A percentile compares a stretch with the other conserved stretches of the same genome.
phyloP scores from a whole-genome alignment of 768 basidiomycete species.

The Tylopilus subfusipes region DNA sequence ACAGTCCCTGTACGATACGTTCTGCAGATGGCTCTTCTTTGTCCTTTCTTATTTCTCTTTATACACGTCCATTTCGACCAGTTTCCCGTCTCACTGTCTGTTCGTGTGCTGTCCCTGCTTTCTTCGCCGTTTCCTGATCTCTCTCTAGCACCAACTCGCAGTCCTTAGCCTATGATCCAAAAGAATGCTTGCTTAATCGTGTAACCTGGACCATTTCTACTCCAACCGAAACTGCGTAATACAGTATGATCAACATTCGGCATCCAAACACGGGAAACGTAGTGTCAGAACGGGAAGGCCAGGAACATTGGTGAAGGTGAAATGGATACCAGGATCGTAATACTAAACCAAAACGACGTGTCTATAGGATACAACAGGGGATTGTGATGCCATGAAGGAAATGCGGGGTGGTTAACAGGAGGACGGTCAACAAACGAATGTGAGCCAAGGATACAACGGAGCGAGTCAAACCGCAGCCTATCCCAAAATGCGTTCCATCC shows the following conservation, averaged over 20 bases:
- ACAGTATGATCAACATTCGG: no score
- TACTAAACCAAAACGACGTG: not conserved
- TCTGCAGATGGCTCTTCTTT: constrained; percentile 10
- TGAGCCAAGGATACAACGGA: not conserved
- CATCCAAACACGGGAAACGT: no score
- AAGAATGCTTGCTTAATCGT: constrained; percentile 12
- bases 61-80: constrained; percentile 14
- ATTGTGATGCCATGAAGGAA: not conserved
- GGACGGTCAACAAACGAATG: not conserved
- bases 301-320: not conserved
- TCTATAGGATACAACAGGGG: not conserved
- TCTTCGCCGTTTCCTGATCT: not conserved
- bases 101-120: constrained; percentile 11
- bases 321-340: not conserved
- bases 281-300: not conserved
- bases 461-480: constrained; percentile 3
- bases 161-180: constrained; percentile 16
- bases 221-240: not conserved
- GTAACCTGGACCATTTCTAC: constrained; percentile 6
- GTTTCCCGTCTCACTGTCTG: not conserved
- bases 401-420: not conserved
- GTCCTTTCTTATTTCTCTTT: constrained; percentile 34
- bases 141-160: not conserved
- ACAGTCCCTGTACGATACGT: constrained; percentile 23
- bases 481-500: constrained; percentile 55